Percentiles rank a stretch among this genome's conserved stretches.
Evolutionary conservation across 2,329 filamentous ascomycete genomes (phyloP).

Genomic region (Dactylellina parvicollis): DNA sequence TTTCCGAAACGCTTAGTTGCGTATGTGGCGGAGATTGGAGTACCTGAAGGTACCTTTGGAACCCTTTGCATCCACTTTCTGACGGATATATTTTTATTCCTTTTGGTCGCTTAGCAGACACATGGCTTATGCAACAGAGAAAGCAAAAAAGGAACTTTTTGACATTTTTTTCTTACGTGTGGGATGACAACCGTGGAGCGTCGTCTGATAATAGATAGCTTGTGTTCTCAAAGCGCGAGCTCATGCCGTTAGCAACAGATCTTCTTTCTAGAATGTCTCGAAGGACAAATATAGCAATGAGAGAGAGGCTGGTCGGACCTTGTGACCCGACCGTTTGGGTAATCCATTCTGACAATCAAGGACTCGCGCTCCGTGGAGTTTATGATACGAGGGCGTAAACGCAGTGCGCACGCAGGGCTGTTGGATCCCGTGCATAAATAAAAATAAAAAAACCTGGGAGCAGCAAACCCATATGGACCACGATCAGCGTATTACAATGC

Average conservation of each 20-base stretch:
- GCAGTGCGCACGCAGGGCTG: background rate
- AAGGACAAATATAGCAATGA: slow-evolving; percentile 18
- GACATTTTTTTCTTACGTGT: background rate
- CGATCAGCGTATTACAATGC: background rate
- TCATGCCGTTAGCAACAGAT: slow-evolving; percentile 2
- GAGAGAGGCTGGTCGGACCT: background rate
- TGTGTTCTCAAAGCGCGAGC: slow-evolving; percentile 17
- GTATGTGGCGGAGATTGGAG: slow-evolving; percentile 31
- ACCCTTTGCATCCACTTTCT: slow-evolving; percentile 23
- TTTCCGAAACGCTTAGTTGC: slow-evolving; percentile 26
- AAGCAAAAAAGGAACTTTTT: background rate
- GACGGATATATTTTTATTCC: slow-evolving; percentile 26
- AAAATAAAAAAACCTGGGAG: too few species aligned
- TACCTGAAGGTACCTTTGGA: slow-evolving; percentile 40
- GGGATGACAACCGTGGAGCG: slow-evolving; percentile 18
- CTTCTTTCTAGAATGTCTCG: slow-evolving; percentile 31
- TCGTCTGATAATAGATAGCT: slow-evolving; percentile 19
- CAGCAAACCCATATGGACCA: background rate
- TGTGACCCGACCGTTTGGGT: slow-evolving; percentile 4
- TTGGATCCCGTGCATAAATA: slow-evolving; percentile 7
- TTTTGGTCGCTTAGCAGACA: slow-evolving; percentile 24
- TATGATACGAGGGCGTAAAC: background rate
- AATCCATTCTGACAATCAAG: background rate
- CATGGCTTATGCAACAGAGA: slow-evolving; percentile 17
- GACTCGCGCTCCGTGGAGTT: background rate